Percentiles rank a stretch among this genome's conserved stretches.
Evolutionary conservation across 2,329 filamentous ascomycete genomes (phyloP).

Genomic region (Aspergillus sp.): DNA sequence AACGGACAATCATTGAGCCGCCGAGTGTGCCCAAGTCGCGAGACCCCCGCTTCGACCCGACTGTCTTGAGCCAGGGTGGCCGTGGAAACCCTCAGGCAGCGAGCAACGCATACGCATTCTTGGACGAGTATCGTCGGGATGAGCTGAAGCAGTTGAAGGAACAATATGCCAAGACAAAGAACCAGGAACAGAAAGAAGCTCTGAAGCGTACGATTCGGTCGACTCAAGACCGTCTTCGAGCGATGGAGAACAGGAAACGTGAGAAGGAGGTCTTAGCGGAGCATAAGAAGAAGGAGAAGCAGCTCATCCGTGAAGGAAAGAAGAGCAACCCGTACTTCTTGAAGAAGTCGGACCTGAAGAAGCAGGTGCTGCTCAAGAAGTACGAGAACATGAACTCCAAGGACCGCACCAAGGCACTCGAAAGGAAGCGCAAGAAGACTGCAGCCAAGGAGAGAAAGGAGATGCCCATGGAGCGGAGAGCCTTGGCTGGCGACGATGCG

Average conservation of each 20-base stretch:
- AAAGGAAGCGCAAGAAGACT: conserved; percentile 86
- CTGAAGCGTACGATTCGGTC: conserved; percentile 73
- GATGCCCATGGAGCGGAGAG: conserved; percentile 60
- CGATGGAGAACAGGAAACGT: conserved; percentile 68
- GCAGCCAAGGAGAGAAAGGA: conserved; percentile 80
- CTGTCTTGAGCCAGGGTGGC: conserved; percentile 44
- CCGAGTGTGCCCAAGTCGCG: conserved; percentile 62
- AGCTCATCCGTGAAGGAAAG: conserved; percentile 83
- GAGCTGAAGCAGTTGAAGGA: conserved; percentile 76
- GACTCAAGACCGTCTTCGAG: conserved; percentile 76
- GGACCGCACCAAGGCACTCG: conserved; percentile 80
- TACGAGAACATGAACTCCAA: conserved; percentile 82
- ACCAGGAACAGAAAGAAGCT: conserved; percentile 64
- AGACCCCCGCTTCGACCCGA: conserved; percentile 85
- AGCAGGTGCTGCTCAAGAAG: conserved; percentile 74
- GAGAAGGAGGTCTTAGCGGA: conserved; percentile 69
- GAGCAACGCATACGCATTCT: conserved; percentile 78
- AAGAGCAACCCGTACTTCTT: conserved; percentile 77
- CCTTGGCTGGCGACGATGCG: conserved; percentile 29
- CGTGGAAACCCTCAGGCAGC: conserved; percentile 49
- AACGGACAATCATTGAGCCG: conserved; percentile 68
- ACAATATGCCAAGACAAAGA: conserved; percentile 68
- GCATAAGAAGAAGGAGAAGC: conserved; percentile 81
- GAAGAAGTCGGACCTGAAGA: conserved; percentile 91
- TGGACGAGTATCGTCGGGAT: conserved; percentile 80